Evolutionary conservation across 495 filamentous ascomycete species (phyloP), one percentile per base, ranked within the genome.

Genomic region (Haplographium delicatum): DNA sequence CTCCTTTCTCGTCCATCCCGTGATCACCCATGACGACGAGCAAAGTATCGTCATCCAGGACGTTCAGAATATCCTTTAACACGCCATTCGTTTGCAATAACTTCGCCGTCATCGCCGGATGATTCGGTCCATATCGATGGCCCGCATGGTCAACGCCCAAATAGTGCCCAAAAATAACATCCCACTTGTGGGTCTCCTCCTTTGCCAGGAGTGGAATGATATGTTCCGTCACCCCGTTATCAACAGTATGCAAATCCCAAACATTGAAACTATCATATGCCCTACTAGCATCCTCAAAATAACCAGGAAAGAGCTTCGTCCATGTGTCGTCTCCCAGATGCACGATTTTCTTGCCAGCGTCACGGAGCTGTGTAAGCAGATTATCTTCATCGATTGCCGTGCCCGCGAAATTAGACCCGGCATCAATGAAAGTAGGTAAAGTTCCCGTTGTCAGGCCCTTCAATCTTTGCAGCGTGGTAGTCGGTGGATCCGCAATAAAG

Each of bases 341-440:
- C 22, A 90, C 94, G 41, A 97, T 76, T 51, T 76, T 85, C 72
- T 89, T 94, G 9, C 89, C 89, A 11, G 84, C 82, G 43, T 80
- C 72, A 49, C 79, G 81, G 56, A 96, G 65, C 63, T 97, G 93
- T 58, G 83, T 84, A 23, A 98, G 73, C 34, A 98, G 60, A 57
- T 97, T 98, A 63, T 98, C 93, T 68, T 98, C 93, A 45, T 96
- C 89, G 60, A 98, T 96, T n/a, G 89, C 87, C 15, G 87, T 94
- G 5, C 93, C 93, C 5, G 91, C 88, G 62, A 98, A 98, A 66
- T 91, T 97, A 19, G 88, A 94, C 3, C 93, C 93, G 10, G 85
- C 78, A 65, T 98, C 93, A 24, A 96, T 73, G 63, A 98, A 96
- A 3, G 93, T 96, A 11, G 93, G 93, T 48, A 98, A 66, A 6